These are phyloP conservation scores for Bondarzewia mesenterica DNA, from an alignment of 1,284 basidiomycete genomes.

Conservation along the genomic window DNA sequence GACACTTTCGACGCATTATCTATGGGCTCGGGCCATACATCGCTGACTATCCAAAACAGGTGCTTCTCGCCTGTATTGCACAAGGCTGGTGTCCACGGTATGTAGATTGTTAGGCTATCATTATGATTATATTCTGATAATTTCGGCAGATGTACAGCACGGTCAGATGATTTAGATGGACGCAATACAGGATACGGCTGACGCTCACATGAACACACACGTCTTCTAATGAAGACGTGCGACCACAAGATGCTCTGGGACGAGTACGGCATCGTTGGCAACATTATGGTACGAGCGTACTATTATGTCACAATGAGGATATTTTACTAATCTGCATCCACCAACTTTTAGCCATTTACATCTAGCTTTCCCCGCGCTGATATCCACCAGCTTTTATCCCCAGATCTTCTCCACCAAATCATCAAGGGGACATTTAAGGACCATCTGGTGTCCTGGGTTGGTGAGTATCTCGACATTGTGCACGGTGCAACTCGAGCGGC, in stretches of 20 bases:
- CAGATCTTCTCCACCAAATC: slow-evolving; percentile 32
- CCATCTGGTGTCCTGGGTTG: slow-evolving; percentile 28
- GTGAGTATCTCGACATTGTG: slow-evolving; percentile 18
- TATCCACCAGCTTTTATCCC: slow-evolving; percentile 26
- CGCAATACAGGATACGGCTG: no score
- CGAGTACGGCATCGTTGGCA: no score
- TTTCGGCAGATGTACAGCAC: no score
- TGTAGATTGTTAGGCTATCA: background rate
- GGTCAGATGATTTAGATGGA: no score
- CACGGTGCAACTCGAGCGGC: slow-evolving; percentile 12
- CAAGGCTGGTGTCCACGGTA: slow-evolving; percentile 18
- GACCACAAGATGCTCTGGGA: no score
- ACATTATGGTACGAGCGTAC: no score
- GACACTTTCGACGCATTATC: slow-evolving; percentile 7
- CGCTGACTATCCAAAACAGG: slow-evolving; percentile 18
- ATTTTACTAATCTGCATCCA: no score
- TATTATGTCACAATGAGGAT: no score
- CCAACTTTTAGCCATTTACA: slow-evolving; percentile 24
- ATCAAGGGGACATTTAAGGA: slow-evolving; percentile 32
- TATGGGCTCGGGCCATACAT: slow-evolving; percentile 14
- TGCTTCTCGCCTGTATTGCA: slow-evolving; percentile 11
- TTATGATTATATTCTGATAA: background rate
- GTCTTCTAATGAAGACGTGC: no score
- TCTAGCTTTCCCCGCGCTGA: slow-evolving; percentile 24
- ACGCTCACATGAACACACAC: no score